Evolutionary conservation across 305 asterid genomes (phyloP), one percentile per base, ranked within the genome.

Genomic region (Solanum hybrid): DNA sequence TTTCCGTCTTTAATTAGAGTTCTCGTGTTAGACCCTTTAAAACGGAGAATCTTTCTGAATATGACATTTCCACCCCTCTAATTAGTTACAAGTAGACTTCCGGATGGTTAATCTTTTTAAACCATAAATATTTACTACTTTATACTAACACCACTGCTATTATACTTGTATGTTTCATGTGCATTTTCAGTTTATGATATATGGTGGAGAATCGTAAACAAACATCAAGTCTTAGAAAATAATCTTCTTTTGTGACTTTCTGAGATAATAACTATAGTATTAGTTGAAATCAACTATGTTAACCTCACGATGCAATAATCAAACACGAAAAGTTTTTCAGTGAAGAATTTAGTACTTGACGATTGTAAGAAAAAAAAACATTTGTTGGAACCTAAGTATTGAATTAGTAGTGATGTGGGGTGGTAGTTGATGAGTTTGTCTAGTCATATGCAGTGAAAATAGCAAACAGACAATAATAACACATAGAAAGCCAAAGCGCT

Each of bases 401-500:
- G 37, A 76, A 8, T 31, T 76, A 85, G 42, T 10, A 84, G 12
- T 31, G 75, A 29, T 32, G 72, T 60, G 64, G 87, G 87, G 87
- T 71, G 11, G 87, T 82, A 27, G 22, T 19, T 6, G 73, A 81
- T 34, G 38, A 7, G 38, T 6, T 56, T 85, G 51, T 40, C 88
- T 56, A 56, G 22, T 86, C 92, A 89, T 91, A 91, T 87, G 92
- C 71, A 85, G 13, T 29, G 86, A 31, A 51, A 73, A 80, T 86
- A 73, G 91, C 36, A 89, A 34, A 85, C 82, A 82, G 88, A 89
- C 91, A 87, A 87, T 72, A 19, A 29, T 91, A 91, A 80, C 91
- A 89, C 91, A 60, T 6, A 91, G 89, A 89, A 89, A 91, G 91
- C 82, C 88, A 91, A 91, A 27, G 51, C 60, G 88, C 88, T 86